phyloP scores from a whole-genome alignment of 495 filamentous ascomycete species.

The Aspergillus affinis region DNA sequence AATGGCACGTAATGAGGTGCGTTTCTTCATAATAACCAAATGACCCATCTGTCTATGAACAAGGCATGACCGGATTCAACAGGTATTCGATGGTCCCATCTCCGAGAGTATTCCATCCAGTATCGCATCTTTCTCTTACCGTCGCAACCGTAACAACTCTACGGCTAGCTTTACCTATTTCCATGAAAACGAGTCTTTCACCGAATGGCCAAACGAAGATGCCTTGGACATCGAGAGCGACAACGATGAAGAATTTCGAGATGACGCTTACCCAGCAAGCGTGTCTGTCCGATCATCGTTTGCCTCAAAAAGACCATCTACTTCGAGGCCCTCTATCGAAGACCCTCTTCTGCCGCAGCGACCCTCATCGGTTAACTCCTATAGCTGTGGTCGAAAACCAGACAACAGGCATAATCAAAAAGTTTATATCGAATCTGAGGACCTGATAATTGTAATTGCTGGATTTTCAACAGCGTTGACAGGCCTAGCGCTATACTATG shows the following conservation, averaged over 20 bases:
- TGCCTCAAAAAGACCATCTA: conserved; percentile 55
- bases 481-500: conserved; percentile 67
- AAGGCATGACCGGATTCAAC: conserved; percentile 13
- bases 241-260: conserved; percentile 47
- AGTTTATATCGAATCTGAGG: conserved; percentile 88
- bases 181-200: conserved; percentile 56
- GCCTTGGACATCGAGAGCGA: conserved; percentile 54
- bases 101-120: conserved; percentile 94
- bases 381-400: conserved; percentile 54
- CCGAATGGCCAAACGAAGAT: conserved; percentile 52
- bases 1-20: conserved; percentile 94
- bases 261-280: conserved; percentile 30
- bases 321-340: conserved; percentile 61
- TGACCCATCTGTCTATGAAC: not conserved
- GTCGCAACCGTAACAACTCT: conserved; percentile 71
- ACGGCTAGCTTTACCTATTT: conserved; percentile 90
- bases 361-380: conserved; percentile 52
- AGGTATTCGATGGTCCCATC: conserved; percentile 92
- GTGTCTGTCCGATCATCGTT: conserved; percentile 37
- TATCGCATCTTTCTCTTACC: conserved; percentile 81
- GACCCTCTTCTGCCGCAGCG: conserved; percentile 69
- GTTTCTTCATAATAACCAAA: conserved; percentile 14
- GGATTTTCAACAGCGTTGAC: conserved; percentile 76
- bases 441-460: conserved; percentile 87
- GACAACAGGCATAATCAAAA: conserved; percentile 74